phyloP scores from a whole-genome alignment of 2,329 filamentous ascomycete species.

The Pseudofabraea citricarpa region DNA sequence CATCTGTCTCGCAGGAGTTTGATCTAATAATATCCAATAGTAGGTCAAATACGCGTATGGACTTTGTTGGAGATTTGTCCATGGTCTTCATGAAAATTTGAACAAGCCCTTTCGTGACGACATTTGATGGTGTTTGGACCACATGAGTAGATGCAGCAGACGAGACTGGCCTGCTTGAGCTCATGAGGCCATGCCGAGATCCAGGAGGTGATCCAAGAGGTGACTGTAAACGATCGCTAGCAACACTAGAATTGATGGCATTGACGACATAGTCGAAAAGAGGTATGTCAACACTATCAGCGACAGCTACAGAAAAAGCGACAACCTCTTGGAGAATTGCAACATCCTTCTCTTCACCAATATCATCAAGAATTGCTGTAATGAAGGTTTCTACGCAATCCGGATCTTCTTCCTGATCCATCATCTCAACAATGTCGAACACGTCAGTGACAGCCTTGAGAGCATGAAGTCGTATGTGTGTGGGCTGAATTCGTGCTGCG shows the following conservation, averaged over 20 bases:
- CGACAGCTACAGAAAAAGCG: slow-evolving; percentile 59
- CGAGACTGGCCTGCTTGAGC: slow-evolving; percentile 12
- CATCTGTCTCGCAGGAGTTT: slow-evolving; percentile 57
- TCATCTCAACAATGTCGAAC: slow-evolving; percentile 39
- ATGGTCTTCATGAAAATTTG: slow-evolving; percentile 73
- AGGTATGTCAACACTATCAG: slow-evolving; percentile 50
- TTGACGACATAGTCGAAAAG: slow-evolving; percentile 56
- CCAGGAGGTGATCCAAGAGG: slow-evolving; percentile 30
- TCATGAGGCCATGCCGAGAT: slow-evolving; percentile 19
- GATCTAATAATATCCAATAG: slow-evolving; percentile 60
- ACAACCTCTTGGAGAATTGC: slow-evolving; percentile 61
- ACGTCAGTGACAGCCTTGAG: slow-evolving; percentile 52
- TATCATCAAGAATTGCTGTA: slow-evolving; percentile 54
- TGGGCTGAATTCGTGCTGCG: slow-evolving; percentile 53
- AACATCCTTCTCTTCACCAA: slow-evolving; percentile 59
- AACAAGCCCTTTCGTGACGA: slow-evolving; percentile 67
- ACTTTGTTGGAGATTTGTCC: slow-evolving; percentile 60
- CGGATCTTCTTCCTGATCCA: slow-evolving; percentile 53
- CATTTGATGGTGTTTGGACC: slow-evolving; percentile 56
- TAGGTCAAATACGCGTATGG: slow-evolving; percentile 55
- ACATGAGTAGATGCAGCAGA: slow-evolving; percentile 5
- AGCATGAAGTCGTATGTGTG: slow-evolving; percentile 57
- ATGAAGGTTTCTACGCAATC: slow-evolving; percentile 55
- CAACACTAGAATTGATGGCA: slow-evolving; percentile 45
- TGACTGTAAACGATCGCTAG: slow-evolving; percentile 38